phyloP scores from a whole-genome alignment of 345 rosid species.

The Pseudoturritis turrita region DNA sequence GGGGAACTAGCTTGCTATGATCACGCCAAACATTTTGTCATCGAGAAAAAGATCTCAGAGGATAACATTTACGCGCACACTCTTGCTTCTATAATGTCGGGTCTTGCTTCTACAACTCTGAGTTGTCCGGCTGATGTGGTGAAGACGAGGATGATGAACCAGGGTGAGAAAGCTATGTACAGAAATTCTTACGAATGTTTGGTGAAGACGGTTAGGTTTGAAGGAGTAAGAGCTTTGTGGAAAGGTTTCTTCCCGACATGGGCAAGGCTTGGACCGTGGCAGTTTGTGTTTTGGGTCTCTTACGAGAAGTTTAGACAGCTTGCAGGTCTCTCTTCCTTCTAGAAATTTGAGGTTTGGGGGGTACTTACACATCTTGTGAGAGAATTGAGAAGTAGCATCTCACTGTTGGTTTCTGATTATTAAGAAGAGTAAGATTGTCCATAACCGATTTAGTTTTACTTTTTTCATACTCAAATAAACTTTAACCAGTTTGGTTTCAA shows the following conservation, averaged over 20 bases:
- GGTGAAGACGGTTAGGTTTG: constrained; percentile 67
- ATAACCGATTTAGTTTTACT: neutral
- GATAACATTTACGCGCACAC: constrained; percentile 79
- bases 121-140: constrained; percentile 93
- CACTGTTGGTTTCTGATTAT: neutral
- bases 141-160: constrained; percentile 94
- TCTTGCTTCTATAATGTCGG: constrained; percentile 74
- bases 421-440: neutral
- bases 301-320: constrained; percentile 68
- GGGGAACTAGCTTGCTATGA: constrained; percentile 91
- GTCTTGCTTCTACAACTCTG: constrained; percentile 67
- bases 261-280: constrained; percentile 98
- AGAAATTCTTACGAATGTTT: constrained; percentile 70
- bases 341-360: neutral
- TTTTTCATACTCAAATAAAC: neutral
- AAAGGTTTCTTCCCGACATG: constrained; percentile 88
- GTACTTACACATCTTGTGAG: neutral
- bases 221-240: constrained; percentile 76
- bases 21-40: constrained; percentile 72
- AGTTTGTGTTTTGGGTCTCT: constrained; percentile 88
- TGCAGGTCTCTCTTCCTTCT: constrained; percentile 75
- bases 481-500: neutral
- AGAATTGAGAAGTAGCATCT: neutral
- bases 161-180: constrained; percentile 41
- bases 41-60: constrained; percentile 39